Percentiles rank a stretch among this genome's conserved stretches.
These are phyloP conservation scores for Exutisphaerella laricina DNA, from an alignment of 2,329 filamentous ascomycete species.

Conservation along the genomic window DNA sequence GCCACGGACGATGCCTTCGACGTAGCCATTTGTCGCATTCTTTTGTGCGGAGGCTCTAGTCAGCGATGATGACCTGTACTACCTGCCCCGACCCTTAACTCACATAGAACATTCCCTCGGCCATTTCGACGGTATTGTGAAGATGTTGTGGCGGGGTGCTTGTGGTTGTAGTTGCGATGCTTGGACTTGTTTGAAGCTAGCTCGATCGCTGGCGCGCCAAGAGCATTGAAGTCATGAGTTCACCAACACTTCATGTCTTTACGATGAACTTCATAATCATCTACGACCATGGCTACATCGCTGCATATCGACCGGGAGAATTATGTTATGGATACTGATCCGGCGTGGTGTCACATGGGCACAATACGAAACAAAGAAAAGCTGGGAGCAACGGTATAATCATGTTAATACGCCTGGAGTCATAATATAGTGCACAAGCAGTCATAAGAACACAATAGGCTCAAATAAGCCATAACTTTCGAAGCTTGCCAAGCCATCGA, in stretches of 20 bases:
- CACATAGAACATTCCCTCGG: conserved; percentile 40
- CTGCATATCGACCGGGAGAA: no score
- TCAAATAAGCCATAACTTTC: conserved; percentile 4
- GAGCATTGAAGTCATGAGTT: conserved; percentile 2
- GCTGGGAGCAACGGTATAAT: neutral
- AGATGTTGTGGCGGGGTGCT: neutral
- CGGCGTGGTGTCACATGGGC: no score
- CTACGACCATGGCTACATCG: no score
- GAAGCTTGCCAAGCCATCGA: conserved; percentile 1
- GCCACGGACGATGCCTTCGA: conserved; percentile 94
- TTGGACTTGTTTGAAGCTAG: no score
- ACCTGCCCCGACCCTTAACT: conserved; percentile 29
- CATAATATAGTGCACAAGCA: conserved; percentile 13
- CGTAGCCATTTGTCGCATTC: conserved; percentile 62
- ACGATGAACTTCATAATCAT: neutral
- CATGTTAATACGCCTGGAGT: conserved; percentile 9
- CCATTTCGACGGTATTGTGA: conserved; percentile 33
- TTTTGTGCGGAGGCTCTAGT: conserved; percentile 37
- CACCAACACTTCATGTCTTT: neutral
- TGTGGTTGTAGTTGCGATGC: no score
- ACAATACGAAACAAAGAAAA: neutral
- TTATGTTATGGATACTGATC: no score
- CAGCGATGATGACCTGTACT: conserved; percentile 14
- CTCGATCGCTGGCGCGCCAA: no score
- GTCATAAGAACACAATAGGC: conserved; percentile 3